A percentile compares a stretch with the other conserved stretches of the same genome.
Evolutionary conservation across 805 yeast species (phyloP).

Genomic region (Starmerella tilneyi): DNA sequence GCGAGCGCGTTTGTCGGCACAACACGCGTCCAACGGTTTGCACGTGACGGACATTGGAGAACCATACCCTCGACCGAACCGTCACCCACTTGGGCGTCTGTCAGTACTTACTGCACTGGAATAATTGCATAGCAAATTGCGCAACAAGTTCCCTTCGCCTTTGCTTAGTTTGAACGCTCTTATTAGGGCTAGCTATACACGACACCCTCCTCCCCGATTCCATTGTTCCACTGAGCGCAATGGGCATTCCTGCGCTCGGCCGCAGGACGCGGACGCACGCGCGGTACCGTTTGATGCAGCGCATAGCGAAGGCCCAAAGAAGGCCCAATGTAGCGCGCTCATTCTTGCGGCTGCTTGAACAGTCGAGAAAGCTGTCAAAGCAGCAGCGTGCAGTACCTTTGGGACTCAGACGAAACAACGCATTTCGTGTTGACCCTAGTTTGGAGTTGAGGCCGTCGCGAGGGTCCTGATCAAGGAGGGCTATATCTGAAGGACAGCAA

Average conservation of each 20-base stretch:
- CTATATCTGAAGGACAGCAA: background rate
- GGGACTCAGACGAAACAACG: slow-evolving; percentile 8
- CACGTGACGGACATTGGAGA: background rate
- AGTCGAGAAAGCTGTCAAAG: slow-evolving; percentile 1
- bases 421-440: slow-evolving; percentile 13
- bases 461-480: no score
- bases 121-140: no score
- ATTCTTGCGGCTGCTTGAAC: slow-evolving; percentile 1
- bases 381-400: no score
- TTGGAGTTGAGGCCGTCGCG: slow-evolving; percentile 3
- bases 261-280: background rate
- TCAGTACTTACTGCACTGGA: no score
- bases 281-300: slow-evolving; percentile 8
- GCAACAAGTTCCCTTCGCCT: no score
- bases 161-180: no score
- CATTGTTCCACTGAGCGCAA: background rate
- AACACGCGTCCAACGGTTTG: no score
- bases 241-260: slow-evolving; percentile 3
- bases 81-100: no score
- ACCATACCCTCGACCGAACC: no score
- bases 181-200: no score
- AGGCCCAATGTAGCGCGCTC: background rate
- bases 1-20: no score
- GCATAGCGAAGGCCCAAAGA: slow-evolving; percentile 9
- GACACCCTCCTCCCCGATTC: no score